Conservation (phyloP, 148 eudicot species). For the Suaeda aralocaspica region DNA sequence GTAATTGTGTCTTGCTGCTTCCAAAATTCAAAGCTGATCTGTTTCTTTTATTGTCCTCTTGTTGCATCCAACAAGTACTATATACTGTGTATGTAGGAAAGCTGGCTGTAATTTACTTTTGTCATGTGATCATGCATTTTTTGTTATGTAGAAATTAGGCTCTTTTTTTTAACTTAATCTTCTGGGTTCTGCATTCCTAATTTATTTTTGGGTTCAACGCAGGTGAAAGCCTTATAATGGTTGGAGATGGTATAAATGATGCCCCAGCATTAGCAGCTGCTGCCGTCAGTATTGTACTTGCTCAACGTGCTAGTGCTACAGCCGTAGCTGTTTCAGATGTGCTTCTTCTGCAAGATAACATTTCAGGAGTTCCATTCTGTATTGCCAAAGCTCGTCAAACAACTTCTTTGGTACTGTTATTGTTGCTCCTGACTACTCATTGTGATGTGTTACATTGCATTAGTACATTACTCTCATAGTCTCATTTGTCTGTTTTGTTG, state of each 20-base stretch:
- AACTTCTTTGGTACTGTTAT: constrained; percentile 57
- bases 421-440: not conserved
- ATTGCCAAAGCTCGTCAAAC: constrained; percentile 89
- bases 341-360: constrained; percentile 81
- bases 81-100: not conserved
- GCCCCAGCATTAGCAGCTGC: constrained; percentile 99
- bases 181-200: not conserved
- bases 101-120: not conserved
- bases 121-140: not conserved
- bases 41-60: not conserved
- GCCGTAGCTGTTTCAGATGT: constrained; percentile 98
- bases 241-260: constrained; percentile 97
- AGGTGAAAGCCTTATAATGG: constrained; percentile 95
- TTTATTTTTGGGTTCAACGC: constrained; percentile 12
- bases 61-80: not conserved
- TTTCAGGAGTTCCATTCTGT: constrained; percentile 87
- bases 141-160: no score
- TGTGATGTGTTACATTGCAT: not conserved
- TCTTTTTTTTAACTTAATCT: not conserved
- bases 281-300: constrained; percentile 87
- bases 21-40: not conserved
- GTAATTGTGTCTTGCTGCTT: constrained; percentile 3
- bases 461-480: no score
- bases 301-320: constrained; percentile 89
- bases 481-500: constrained; percentile 13